These are phyloP conservation scores for Santalum album DNA, from an alignment of 164 flowering plant genomes.

Conservation along the genomic window DNA sequence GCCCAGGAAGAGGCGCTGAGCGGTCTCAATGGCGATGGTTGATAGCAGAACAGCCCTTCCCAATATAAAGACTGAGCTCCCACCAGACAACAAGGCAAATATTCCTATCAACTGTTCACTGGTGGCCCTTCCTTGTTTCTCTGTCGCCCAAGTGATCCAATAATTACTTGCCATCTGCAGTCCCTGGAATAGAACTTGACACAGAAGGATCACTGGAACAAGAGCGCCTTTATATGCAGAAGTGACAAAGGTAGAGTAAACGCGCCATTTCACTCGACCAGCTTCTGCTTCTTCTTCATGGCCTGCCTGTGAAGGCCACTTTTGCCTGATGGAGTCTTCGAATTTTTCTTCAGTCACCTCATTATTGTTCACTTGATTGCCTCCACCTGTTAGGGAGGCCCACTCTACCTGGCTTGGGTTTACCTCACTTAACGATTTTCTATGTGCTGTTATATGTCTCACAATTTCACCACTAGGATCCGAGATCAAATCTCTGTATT, in stretches of 20 bases:
- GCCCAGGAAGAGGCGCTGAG: constrained; percentile 51
- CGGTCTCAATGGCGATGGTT: constrained; percentile 56
- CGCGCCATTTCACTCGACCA: constrained; percentile 65
- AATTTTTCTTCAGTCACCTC: constrained; percentile 38
- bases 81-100: constrained; percentile 55
- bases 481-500: constrained; percentile 48
- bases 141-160: constrained; percentile 92
- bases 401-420: constrained; percentile 19
- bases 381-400: constrained; percentile 1
- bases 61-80: constrained; percentile 67
- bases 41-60: constrained; percentile 73
- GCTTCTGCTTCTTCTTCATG: constrained; percentile 50
- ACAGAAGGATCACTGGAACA: constrained; percentile 67
- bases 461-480: constrained; percentile 49
- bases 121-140: constrained; percentile 33
- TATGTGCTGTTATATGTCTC: constrained; percentile 53
- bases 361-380: constrained; percentile 15
- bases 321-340: constrained; percentile 8
- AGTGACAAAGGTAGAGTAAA: constrained; percentile 59
- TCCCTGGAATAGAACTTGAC: constrained; percentile 68
- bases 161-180: constrained; percentile 81
- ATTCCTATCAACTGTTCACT: constrained; percentile 34
- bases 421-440: constrained; percentile 46
- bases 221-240: constrained; percentile 73
- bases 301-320: constrained; percentile 10